phyloP scores from a whole-genome alignment of 495 filamentous ascomycete genomes.

The Podospora pseudopauciseta region DNA sequence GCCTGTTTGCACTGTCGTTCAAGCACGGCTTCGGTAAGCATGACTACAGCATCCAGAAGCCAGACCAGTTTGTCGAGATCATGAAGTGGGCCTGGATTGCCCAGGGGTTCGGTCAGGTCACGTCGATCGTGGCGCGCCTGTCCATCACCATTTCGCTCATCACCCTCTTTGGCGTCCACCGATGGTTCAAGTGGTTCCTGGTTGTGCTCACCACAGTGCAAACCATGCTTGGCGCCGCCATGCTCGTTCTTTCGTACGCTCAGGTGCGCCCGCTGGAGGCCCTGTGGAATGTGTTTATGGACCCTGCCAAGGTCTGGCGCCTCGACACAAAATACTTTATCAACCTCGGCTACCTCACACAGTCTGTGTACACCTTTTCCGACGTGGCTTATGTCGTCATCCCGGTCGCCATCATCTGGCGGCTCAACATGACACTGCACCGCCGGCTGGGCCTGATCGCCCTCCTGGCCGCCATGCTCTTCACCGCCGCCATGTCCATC shows the following conservation, averaged over 20 bases:
- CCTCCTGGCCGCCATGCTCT: constrained; percentile 1
- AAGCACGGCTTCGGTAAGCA: constrained; percentile 14
- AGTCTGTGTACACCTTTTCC: constrained; percentile 15
- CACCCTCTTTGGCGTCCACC: constrained; percentile 16
- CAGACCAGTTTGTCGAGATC: constrained; percentile 12
- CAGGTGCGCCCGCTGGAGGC: neutral
- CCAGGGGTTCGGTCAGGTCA: neutral
- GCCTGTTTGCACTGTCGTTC: constrained; percentile 1
- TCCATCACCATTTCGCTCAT: constrained; percentile 21
- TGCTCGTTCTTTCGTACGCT: neutral
- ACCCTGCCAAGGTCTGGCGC: neutral
- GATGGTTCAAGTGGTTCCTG: constrained; percentile 21
- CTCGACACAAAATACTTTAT: constrained; percentile 4
- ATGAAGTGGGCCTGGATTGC: constrained; percentile 7
- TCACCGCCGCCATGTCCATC: constrained; percentile 9
- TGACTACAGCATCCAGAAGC: neutral
- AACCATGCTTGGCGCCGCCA: neutral
- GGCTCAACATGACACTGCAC: constrained; percentile 21
- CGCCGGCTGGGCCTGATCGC: constrained; percentile 11
- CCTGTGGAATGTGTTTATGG: constrained; percentile 9
- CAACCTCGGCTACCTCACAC: neutral
- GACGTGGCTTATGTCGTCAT: constrained; percentile 21
- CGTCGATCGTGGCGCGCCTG: constrained; percentile 15
- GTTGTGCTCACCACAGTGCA: constrained; percentile 9
- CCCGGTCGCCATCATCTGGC: constrained; percentile 21